These are phyloP conservation scores for Aspergillus ochraceoroseus DNA, from an alignment of 2,329 filamentous ascomycete genomes.

Conservation along the genomic window DNA sequence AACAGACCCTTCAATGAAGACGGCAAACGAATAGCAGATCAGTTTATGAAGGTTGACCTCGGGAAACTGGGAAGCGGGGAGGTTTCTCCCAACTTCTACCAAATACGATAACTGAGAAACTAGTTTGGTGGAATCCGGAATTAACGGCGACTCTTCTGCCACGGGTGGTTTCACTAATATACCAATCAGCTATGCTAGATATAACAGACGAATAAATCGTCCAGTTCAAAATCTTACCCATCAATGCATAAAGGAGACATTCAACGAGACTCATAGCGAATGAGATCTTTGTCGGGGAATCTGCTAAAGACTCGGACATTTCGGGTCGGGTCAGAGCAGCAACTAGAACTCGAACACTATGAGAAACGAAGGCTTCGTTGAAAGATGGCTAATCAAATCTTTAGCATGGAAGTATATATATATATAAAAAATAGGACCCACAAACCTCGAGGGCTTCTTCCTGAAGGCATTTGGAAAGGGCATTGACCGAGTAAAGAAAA, in stretches of 20 bases:
- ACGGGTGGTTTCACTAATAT: slow-evolving; percentile 25
- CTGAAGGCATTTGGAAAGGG: slow-evolving; percentile 59
- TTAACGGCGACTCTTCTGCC: slow-evolving; percentile 26
- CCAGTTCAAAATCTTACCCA: slow-evolving; percentile 44
- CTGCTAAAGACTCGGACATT: slow-evolving; percentile 47
- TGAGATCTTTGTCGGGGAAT: slow-evolving; percentile 45
- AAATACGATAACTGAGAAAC: slow-evolving; percentile 35
- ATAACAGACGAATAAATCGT: too few species aligned
- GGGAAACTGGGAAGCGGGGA: slow-evolving; percentile 14
- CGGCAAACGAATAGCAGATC: slow-evolving; percentile 45
- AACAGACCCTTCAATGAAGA: slow-evolving; percentile 48
- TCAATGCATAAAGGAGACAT: slow-evolving; percentile 53
- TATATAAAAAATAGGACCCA: background rate
- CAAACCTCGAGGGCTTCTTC: slow-evolving; percentile 39
- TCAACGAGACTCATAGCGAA: slow-evolving; percentile 55
- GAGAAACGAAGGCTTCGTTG: slow-evolving; percentile 37
- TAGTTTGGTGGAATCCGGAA: slow-evolving; percentile 37
- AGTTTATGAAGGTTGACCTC: slow-evolving; percentile 32
- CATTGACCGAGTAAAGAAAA: slow-evolving; percentile 66
- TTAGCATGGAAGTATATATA: slow-evolving; percentile 12
- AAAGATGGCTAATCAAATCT: slow-evolving; percentile 27
- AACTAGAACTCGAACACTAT: slow-evolving; percentile 53
- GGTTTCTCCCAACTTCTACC: slow-evolving; percentile 27
- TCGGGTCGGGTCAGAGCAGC: slow-evolving; percentile 57
- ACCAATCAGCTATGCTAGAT: slow-evolving; percentile 4